A percentile compares a stretch with the other conserved stretches of the same genome.
Conservation (phyloP, 2,329 filamentous ascomycete species). For the Geosmithia flava region DNA sequence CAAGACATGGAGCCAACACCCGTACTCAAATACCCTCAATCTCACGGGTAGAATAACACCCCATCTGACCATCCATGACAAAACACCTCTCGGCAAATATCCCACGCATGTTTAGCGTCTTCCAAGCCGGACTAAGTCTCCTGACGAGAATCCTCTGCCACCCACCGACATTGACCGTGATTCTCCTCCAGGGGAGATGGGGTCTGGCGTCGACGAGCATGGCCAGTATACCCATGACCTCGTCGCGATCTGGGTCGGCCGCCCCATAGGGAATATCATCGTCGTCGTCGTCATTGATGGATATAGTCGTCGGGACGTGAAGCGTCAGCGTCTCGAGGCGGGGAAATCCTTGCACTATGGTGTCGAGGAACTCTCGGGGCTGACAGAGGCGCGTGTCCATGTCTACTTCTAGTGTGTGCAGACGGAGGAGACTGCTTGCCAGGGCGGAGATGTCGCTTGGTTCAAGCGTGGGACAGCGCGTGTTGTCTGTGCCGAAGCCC, state of each 20-base stretch:
- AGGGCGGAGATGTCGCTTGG: constrained; percentile 19
- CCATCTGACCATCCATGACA: constrained; percentile 19
- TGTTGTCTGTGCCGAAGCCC: constrained; percentile 29
- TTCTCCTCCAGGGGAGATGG: constrained; percentile 18
- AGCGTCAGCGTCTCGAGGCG: constrained; percentile 25
- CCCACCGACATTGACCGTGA: constrained; percentile 34
- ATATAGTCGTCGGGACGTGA: constrained; percentile 30
- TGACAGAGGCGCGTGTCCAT: constrained; percentile 26
- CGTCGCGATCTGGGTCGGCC: constrained; percentile 20
- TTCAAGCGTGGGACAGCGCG: constrained; percentile 26
- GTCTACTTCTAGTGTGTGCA: constrained; percentile 32
- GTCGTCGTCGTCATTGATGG: constrained; percentile 2
- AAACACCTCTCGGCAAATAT: constrained; percentile 35
- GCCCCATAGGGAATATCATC: neutral
- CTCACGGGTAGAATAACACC: constrained; percentile 11
- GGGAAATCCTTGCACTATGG: constrained; percentile 22
- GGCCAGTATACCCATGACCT: constrained; percentile 20
- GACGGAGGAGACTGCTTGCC: constrained; percentile 13
- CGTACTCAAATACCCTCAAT: neutral
- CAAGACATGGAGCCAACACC: neutral
- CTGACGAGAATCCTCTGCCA: constrained; percentile 32
- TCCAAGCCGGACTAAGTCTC: constrained; percentile 27
- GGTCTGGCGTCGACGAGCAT: constrained; percentile 4
- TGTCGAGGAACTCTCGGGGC: constrained; percentile 21
- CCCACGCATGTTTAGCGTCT: constrained; percentile 23